Percentiles rank a stretch among this genome's conserved stretches.
These are phyloP conservation scores for Balamuthia mandrillaris DNA, from an alignment of 208 protist species.

Conservation along the genomic window DNA sequence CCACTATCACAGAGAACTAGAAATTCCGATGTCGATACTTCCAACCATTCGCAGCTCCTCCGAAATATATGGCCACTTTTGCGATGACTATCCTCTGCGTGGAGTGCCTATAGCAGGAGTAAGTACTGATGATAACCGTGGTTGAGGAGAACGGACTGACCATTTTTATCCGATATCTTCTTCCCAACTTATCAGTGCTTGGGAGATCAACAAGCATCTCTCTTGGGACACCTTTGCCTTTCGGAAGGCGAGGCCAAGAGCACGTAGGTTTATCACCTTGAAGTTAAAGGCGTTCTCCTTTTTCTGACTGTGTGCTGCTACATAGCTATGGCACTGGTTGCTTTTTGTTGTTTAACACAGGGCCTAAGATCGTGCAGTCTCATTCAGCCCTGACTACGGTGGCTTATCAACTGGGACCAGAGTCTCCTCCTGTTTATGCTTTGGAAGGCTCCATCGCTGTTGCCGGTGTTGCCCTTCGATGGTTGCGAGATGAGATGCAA, in stretches of 20 bases:
- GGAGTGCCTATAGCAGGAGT: conserved; percentile 62
- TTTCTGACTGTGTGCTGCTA: background rate
- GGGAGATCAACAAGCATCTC: conserved; percentile 95
- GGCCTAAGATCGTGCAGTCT: conserved; percentile 77
- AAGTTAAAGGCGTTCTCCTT: background rate
- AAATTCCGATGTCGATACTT: conserved; percentile 80
- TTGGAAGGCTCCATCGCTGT: conserved; percentile 87
- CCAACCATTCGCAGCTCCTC: conserved; percentile 80
- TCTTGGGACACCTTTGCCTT: conserved; percentile 92
- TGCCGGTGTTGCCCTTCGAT: conserved; percentile 86
- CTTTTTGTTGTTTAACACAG: conserved; percentile 96
- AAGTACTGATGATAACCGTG: background rate
- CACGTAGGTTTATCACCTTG: conserved; percentile 81
- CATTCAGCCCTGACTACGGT: conserved; percentile 91
- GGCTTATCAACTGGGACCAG: conserved; percentile 75
- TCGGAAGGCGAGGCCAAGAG: conserved; percentile 87
- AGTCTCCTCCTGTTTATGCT: conserved; percentile 68
- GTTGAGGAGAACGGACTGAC: background rate
- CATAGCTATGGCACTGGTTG: conserved; percentile 93
- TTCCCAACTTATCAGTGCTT: conserved; percentile 75
- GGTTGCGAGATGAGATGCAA: conserved; percentile 87
- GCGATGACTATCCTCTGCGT: conserved; percentile 15
- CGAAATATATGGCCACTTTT: conserved; percentile 67
- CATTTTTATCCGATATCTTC: background rate
- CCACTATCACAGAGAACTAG: conserved; percentile 35